Conservation (phyloP, 108 stramenopile species). For the Skeletonema marinoi region DNA sequence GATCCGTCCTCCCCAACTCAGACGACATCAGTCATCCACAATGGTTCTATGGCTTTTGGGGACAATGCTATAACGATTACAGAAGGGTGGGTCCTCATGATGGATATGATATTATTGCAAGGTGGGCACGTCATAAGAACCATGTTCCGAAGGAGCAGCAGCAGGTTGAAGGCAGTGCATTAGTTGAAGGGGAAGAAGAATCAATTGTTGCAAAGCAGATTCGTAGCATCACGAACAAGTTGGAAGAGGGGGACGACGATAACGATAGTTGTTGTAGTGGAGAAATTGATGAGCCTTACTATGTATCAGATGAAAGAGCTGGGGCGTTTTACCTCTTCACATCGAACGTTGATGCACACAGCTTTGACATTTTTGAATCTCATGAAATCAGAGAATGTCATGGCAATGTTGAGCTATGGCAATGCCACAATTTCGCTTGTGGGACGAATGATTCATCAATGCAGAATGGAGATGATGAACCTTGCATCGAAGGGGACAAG, state of each 20-base stretch:
- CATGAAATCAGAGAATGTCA: conserved; percentile 53
- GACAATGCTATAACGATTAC: conserved; percentile 50
- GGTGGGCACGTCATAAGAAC: conserved; percentile 47
- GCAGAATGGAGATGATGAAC: neutral
- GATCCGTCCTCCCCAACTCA: neutral
- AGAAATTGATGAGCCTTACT: conserved; percentile 28
- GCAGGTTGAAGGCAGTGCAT: neutral
- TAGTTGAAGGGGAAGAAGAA: neutral
- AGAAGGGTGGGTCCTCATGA: conserved; percentile 41
- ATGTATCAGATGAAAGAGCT: conserved; percentile 35
- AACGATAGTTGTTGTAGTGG: neutral
- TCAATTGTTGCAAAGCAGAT: conserved; percentile 16
- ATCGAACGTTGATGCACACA: conserved; percentile 56
- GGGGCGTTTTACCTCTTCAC: conserved; percentile 57
- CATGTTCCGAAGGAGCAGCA: neutral
- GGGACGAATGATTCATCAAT: conserved; percentile 11
- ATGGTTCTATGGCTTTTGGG: conserved; percentile 57
- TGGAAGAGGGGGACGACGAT: conserved; percentile 8
- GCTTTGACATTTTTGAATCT: conserved; percentile 41
- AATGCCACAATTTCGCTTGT: conserved; percentile 28
- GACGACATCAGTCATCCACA: conserved; percentile 22
- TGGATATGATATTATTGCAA: conserved; percentile 54
- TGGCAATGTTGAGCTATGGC: conserved; percentile 48
- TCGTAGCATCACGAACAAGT: conserved; percentile 13
- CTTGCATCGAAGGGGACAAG: neutral